These are phyloP conservation scores for Lactifluus hygrophoroides DNA, from an alignment of 768 basidiomycete genomes.

Conservation along the genomic window DNA sequence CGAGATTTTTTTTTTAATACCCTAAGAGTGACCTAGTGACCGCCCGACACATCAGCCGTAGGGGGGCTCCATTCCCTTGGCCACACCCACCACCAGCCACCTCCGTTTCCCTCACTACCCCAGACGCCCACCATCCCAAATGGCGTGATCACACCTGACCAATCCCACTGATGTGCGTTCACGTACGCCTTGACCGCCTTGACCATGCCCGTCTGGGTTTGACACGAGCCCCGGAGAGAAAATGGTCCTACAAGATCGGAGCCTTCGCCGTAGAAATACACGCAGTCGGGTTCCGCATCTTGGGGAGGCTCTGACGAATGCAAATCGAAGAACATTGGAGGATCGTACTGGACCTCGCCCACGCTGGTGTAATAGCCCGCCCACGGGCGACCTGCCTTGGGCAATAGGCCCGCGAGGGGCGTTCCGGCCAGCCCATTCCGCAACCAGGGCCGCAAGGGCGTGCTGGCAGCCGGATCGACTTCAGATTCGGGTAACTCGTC, in stretches of 20 bases:
- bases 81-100: slow-evolving; percentile 15
- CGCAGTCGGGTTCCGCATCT: neutral
- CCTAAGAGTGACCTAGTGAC: too few relatives aligned
- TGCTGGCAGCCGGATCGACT: neutral
- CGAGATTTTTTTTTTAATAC: too few relatives aligned
- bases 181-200: neutral
- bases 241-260: neutral
- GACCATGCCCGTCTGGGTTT: neutral
- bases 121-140: slow-evolving; percentile 13
- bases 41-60: neutral
- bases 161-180: neutral
- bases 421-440: slow-evolving; percentile 1
- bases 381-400: neutral
- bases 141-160: slow-evolving; percentile 4
- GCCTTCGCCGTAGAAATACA: neutral
- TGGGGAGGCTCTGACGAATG: neutral
- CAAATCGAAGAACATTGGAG: slow-evolving; percentile 6
- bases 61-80: slow-evolving; percentile 5
- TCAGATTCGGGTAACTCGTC: neutral
- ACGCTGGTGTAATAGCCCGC: neutral
- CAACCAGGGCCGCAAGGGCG: neutral
- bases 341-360: neutral
- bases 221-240: neutral
- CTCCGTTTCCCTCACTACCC: neutral
- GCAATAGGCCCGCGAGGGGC: neutral